Conservation (phyloP, 306 rosid genomes). For the Lathyrus oleraceus region DNA sequence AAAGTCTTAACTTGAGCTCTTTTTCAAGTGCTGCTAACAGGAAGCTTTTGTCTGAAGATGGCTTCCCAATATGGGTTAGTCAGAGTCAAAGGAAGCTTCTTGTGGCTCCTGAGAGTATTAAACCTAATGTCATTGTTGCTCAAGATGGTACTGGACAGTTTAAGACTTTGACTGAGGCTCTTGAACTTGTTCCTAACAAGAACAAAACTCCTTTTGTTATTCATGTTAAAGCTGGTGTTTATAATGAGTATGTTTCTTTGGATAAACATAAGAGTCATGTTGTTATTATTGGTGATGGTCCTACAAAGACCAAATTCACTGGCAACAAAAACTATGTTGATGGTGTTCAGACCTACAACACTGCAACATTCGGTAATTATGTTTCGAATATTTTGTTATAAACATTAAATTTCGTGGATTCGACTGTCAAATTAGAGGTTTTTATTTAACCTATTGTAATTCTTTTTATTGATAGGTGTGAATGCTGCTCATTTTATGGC, state of each 20-base stretch:
- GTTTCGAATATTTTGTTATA: neutral
- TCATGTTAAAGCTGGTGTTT: slow-evolving; percentile 67
- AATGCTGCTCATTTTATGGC: slow-evolving; percentile 67
- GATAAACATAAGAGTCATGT: slow-evolving; percentile 42
- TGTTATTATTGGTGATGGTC: slow-evolving; percentile 79
- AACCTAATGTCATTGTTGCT: slow-evolving; percentile 65
- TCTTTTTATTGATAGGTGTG: slow-evolving; percentile 45
- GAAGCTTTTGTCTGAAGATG: slow-evolving; percentile 40
- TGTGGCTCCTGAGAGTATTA: neutral
- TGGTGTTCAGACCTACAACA: slow-evolving; percentile 55
- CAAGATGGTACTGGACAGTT: slow-evolving; percentile 67
- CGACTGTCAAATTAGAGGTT: neutral
- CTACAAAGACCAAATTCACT: slow-evolving; percentile 66
- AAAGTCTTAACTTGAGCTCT: neutral
- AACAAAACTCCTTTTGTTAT: slow-evolving; percentile 60
- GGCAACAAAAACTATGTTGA: slow-evolving; percentile 49
- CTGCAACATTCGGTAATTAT: slow-evolving; percentile 73
- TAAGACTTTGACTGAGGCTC: slow-evolving; percentile 58
- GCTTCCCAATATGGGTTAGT: slow-evolving; percentile 50
- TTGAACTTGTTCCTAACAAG: slow-evolving; percentile 47
- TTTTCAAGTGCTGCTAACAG: neutral
- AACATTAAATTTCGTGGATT: neutral
- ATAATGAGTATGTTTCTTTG: slow-evolving; percentile 46
- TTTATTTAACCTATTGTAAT: neutral
- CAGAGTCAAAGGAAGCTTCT: slow-evolving; percentile 37